phyloP scores from a whole-genome alignment of 495 filamentous ascomycete species.

The Paragyromitra xinjiangensis region DNA sequence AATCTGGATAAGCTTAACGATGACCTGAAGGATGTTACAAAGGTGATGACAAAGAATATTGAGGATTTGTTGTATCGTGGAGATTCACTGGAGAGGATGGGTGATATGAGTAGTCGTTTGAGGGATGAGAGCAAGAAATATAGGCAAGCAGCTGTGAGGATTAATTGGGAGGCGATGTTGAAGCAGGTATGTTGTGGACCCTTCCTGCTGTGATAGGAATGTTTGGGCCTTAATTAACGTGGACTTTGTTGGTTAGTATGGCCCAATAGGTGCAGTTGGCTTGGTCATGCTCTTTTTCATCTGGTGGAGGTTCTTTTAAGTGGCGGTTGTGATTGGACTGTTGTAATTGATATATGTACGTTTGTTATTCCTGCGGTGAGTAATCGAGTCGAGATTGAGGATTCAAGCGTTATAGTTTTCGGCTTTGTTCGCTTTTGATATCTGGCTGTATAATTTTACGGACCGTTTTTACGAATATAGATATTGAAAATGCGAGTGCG shows the following conservation, averaged over 20 bases:
- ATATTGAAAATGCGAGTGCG: constrained; percentile 10
- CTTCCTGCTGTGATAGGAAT: neutral
- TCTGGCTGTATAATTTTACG: constrained; percentile 42
- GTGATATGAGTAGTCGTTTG: constrained; percentile 85
- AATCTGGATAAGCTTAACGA: constrained; percentile 92
- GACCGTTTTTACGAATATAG: constrained; percentile 39
- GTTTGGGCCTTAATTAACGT: constrained; percentile 48
- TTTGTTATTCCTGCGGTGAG: constrained; percentile 20
- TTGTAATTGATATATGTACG: constrained; percentile 16
- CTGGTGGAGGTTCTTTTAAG: constrained; percentile 90
- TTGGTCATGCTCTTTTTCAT: constrained; percentile 84
- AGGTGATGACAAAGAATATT: constrained; percentile 99
- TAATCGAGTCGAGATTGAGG: constrained; percentile 6
- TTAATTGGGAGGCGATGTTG: constrained; percentile 96
- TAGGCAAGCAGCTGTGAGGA: constrained; percentile 86
- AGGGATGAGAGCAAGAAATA: constrained; percentile 95
- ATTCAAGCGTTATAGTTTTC: constrained; percentile 15
- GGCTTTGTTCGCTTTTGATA: constrained; percentile 25
- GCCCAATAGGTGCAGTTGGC: constrained; percentile 80
- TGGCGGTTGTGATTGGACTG: constrained; percentile 30
- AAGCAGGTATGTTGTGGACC: constrained; percentile 73
- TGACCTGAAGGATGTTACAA: constrained; percentile 95
- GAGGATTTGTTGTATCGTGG: constrained; percentile 96
- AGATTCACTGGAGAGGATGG: constrained; percentile 95
- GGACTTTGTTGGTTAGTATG: constrained; percentile 67